Evolutionary conservation across 2,329 filamentous ascomycete genomes (phyloP), one percentile per base, ranked within the genome.

Genomic region (Orbilia quercus): DNA sequence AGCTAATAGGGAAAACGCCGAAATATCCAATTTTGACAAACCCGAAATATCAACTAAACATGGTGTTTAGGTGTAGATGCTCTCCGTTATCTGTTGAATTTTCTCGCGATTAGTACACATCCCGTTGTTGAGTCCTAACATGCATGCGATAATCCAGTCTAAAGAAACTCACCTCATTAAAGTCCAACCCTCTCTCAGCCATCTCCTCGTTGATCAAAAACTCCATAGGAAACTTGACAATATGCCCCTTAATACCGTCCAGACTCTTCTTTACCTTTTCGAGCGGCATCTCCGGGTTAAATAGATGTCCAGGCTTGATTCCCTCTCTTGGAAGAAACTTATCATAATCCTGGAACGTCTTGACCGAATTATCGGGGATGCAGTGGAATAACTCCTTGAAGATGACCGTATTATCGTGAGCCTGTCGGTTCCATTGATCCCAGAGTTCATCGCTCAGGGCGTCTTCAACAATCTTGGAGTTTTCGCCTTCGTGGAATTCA

Each of bases 211-310:
- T 88, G 77, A 86, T 85, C 79, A 98, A 81, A 79, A 96, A 98
- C 48, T 92, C 87, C 78, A 98, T 80, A n/a, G 92, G 92, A 89
- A 96, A 94, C 91, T 91, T 96, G 5, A 98, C 94, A 42, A 98
- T 81, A 82, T 98, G 94, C 0, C 94, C 94, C 82, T 88, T 89
- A 76, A 98, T 87, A 78, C 89, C 85, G 77, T 92, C 88, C 54
- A 98, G 83, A 80, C 94, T 92, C 76, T 85, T 80, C 14, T 91
- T 85, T 5, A 95, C 88, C 63, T 96, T 89, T 22, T 88, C 84
- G 0, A 88, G 86, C 0, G 90, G 89, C 80, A 66, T 62, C 25
- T 73, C 90, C 85, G 80, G 90, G 91, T 69, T 87, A 78, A 91
- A 96, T 70, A 98, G 84, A 81, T 98, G 95, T 0, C 95, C 94